Evolutionary conservation across 345 rosid genomes (phyloP), one percentile per base, ranked within the genome.

Genomic region (Crucihimalaya himalaica): DNA sequence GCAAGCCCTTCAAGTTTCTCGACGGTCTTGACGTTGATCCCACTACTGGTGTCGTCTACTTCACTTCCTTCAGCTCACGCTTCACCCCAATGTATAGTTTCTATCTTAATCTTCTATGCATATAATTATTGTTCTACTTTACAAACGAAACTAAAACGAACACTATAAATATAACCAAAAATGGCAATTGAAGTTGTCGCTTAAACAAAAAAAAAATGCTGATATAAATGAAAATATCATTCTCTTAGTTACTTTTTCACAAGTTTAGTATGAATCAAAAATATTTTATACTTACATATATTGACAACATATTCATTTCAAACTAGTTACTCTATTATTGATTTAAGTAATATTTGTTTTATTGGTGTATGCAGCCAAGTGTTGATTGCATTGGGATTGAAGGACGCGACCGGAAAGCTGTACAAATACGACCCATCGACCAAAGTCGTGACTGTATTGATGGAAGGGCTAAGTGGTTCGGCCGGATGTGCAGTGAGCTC

Each of bases 21-120:
- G 83, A 83, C 23, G 72, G 71, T 48, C 56, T 85, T 63, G 84
- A 80, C 72, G 67, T 83, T 8, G 84, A 85, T 53, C 84, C 74
- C 12, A 48, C 78, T 8, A 73, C 53, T 14, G 81, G 80, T 9
- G 67, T 55, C 3, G 71, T 85, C 32, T 85, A 81, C 47, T 85
- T 85, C 65, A 79, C 82, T 7, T 84, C 83, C 62, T 75, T 79
- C 57, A 81, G 83, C 71, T 47, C 84, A 19, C 51, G 70, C 51
- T 76, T 29, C 70, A 0, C 43, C 52, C 79, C 79, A 53, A 23
- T 68, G 79, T 75, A 68, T 15, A 19, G 5, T 50, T 27, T 66
- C 0, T 27, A 31, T 63, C 25, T 8, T n/a, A n/a, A n/a, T 46
- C 45, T 29, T 62, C 28, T 25, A 67, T 25, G 2, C 50, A 53